Base-by-base conservation (phyloP, 2,329 filamentous ascomycete genomes). In the Coccinonectria pachysandricola region DNA sequence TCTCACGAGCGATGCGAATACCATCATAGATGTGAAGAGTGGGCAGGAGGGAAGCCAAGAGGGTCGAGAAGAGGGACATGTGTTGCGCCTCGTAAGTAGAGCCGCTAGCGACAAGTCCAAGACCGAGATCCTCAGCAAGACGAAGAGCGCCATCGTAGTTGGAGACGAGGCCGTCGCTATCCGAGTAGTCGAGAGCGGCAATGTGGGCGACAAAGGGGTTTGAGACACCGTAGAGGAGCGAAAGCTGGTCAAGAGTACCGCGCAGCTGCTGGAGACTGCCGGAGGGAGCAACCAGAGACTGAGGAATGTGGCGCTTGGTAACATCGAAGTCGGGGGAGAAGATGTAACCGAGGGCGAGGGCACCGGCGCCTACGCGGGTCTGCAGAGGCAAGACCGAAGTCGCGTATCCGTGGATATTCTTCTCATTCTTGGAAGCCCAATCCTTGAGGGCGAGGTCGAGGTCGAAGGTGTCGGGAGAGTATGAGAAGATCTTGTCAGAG, bases 251-350 rank as follows among this genome's bases (percentile, higher is more conserved):
- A 24, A 98, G 68, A 15, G 83, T 72, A n/a, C 77, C 64, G 21
- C 86, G 81, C 48, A 98, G 69, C 50, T 81, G 79, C 34, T 75
- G 73, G 40, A 98, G 64, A 39, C 79, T 88, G 23, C 83, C 76
- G 1, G 86, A 87, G 3, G 86, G 84, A 7, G 86, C 88, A 37
- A 98, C 61, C 37, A 98, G 76, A 10, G 84, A 78, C 67, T 98
- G 91, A 3, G 91, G 88, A 32, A 95, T 77, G 51, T 91, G 77
- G 42, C 87, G 77, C 68, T 91, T 95, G 63, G 72, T 75, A 47
- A 94, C 59, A 54, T 96, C 87, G 49, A 94, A 95, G 59, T 98
- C 91, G 48, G 85, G 84, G 35, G 87, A 95, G 68, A 96, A 98
- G 54, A 96, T 83, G 61, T 98, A 98, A 31, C 91, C 91, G 24